Evolutionary conservation across 75 land plant genomes (phyloP).

Genomic region (Sequoia sempervirens): DNA sequence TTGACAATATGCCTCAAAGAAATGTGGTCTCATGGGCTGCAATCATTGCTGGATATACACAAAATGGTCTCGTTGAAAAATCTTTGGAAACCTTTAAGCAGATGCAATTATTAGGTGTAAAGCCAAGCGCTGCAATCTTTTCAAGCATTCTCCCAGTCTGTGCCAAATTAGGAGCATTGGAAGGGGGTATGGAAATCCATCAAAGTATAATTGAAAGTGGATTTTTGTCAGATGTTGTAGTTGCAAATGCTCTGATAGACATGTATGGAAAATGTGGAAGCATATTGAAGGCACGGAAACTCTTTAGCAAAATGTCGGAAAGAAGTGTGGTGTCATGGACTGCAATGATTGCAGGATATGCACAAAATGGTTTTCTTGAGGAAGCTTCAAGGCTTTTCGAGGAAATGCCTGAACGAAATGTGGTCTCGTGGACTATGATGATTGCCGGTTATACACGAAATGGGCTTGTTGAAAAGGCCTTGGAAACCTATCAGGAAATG

Average conservation of each 20-base stretch:
- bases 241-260: constrained; percentile 57
- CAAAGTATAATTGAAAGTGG: constrained; percentile 49
- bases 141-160: constrained; percentile 57
- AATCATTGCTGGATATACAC: too few relatives aligned
- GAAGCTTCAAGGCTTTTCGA: constrained; percentile 10
- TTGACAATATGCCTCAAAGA: too few relatives aligned
- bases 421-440: neutral
- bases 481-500: neutral
- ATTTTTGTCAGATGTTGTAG: neutral
- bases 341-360: constrained; percentile 18
- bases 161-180: constrained; percentile 41
- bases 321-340: constrained; percentile 13
- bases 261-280: constrained; percentile 19
- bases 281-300: neutral
- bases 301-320: constrained; percentile 14
- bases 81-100: too few relatives aligned
- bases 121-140: constrained; percentile 36
- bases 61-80: too few relatives aligned
- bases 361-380: constrained; percentile 1
- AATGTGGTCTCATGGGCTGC: too few relatives aligned
- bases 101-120: too few relatives aligned
- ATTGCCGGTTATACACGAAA: constrained; percentile 10
- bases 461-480: constrained; percentile 11
- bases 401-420: constrained; percentile 8
- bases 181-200: constrained; percentile 51